Conservation (phyloP, 2,329 filamentous ascomycete species). For the Fusarium citri region DNA sequence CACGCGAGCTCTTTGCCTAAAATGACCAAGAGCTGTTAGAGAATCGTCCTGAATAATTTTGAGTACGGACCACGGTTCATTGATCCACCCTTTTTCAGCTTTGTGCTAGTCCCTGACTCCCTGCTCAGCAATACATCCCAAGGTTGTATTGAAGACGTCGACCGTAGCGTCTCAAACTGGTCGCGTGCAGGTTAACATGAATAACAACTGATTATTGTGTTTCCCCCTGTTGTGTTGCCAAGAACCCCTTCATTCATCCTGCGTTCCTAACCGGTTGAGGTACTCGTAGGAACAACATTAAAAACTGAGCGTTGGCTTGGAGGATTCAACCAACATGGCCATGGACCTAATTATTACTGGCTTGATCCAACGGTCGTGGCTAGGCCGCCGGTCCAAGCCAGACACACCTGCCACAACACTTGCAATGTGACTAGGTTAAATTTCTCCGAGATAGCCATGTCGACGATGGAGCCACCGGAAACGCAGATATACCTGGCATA, state of each 20-base stretch:
- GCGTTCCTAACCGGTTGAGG: background rate
- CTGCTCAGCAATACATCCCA: background rate
- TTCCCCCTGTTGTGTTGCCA: slow-evolving; percentile 6
- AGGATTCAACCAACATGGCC: slow-evolving; percentile 37
- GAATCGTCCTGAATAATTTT: slow-evolving; percentile 1
- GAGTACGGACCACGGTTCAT: background rate
- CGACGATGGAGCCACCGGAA: slow-evolving; percentile 11
- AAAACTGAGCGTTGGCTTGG: slow-evolving; percentile 31
- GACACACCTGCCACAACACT: slow-evolving; percentile 17
- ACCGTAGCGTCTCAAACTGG: slow-evolving; percentile 9
- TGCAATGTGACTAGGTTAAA: slow-evolving; percentile 26
- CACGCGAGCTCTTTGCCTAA: slow-evolving; percentile 14
- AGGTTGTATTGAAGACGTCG: background rate
- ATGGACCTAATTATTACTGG: slow-evolving; percentile 8
- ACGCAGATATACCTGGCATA: background rate
- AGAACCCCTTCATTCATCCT: slow-evolving; percentile 12
- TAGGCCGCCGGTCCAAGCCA: slow-evolving; percentile 17
- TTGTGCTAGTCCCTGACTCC: background rate
- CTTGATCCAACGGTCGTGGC: slow-evolving; percentile 35
- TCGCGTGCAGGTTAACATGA: slow-evolving; percentile 9
- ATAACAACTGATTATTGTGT: background rate
- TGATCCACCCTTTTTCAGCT: slow-evolving; percentile 1
- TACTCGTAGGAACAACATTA: background rate
- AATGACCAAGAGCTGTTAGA: slow-evolving; percentile 8
- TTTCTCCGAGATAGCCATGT: slow-evolving; percentile 19